phyloP scores from a whole-genome alignment of 208 protist species.

The Paratrypanosoma confusum region DNA sequence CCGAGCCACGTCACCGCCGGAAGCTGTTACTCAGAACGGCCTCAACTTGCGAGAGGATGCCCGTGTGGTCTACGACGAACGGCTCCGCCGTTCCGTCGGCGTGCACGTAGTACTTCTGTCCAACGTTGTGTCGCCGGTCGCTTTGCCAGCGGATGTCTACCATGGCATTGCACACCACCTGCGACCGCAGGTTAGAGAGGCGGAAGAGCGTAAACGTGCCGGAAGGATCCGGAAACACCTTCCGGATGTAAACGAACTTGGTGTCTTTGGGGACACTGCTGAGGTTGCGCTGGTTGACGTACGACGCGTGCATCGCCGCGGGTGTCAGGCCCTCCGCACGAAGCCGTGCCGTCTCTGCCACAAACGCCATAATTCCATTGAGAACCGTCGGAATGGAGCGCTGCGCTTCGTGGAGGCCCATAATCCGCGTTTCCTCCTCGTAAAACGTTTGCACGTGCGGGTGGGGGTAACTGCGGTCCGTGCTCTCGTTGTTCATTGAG shows the following conservation, averaged over 20 bases:
- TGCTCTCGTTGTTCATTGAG: constrained; percentile 76
- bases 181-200: constrained; percentile 80
- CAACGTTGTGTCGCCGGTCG: constrained; percentile 73
- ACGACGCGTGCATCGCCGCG: constrained; percentile 63
- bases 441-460: constrained; percentile 83
- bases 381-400: constrained; percentile 62
- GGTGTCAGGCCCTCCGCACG: constrained; percentile 59
- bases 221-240: constrained; percentile 75
- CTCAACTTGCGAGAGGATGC: constrained; percentile 66
- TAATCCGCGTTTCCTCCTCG: constrained; percentile 67
- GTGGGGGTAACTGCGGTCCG: constrained; percentile 69
- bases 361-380: constrained; percentile 59
- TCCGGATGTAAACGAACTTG: constrained; percentile 83
- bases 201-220: constrained; percentile 71
- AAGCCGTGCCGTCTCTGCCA: constrained; percentile 47
- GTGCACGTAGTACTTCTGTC: constrained; percentile 82
- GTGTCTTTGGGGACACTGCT: constrained; percentile 55
- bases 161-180: constrained; percentile 73
- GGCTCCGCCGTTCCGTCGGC: constrained; percentile 65
- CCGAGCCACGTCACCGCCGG: constrained; percentile 26
- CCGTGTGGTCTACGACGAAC: constrained; percentile 72
- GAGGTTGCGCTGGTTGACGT: constrained; percentile 65
- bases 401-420: constrained; percentile 61
- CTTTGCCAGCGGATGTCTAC: constrained; percentile 86
- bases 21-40: constrained; percentile 72